Conservation (phyloP, 306 rosid genomes). For the Quercus gilva region DNA sequence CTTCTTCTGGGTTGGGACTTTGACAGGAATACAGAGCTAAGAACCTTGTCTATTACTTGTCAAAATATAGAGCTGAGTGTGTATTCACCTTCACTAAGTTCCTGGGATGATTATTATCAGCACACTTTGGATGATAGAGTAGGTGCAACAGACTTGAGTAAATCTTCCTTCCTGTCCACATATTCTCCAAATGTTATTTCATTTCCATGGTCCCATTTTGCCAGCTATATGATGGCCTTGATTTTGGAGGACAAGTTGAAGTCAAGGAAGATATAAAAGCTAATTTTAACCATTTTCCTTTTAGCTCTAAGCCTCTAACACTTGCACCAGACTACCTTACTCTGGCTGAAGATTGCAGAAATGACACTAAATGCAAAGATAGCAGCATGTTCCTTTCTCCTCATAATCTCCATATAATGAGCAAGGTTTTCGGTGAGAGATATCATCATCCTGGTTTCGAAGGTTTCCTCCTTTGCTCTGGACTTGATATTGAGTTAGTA, state of each 20-base stretch:
- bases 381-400: conserved; percentile 32
- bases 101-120: too few species aligned
- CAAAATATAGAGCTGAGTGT: too few species aligned
- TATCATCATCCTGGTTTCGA: conserved; percentile 28
- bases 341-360: conserved; percentile 26
- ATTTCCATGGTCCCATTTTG: neutral
- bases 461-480: conserved; percentile 39
- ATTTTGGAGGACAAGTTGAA: conserved; percentile 29
- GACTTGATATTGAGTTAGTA: conserved; percentile 29
- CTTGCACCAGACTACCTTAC: conserved; percentile 29
- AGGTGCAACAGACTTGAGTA: too few species aligned
- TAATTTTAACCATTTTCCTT: conserved; percentile 27
- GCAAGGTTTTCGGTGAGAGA: conserved; percentile 22
- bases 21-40: too few species aligned
- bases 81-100: too few species aligned
- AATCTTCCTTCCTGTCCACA: too few species aligned
- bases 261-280: conserved; percentile 26
- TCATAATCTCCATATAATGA: conserved; percentile 29
- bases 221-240: conserved; percentile 29
- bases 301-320: conserved; percentile 14
- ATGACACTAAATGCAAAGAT: conserved; percentile 24
- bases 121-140: too few species aligned
- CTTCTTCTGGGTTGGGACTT: too few species aligned
- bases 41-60: too few species aligned
- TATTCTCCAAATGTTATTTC: neutral